Evolutionary conservation across 2,329 filamentous ascomycete species (phyloP), one percentile per base, ranked within the genome.

Genomic region (Periconia sp.): DNA sequence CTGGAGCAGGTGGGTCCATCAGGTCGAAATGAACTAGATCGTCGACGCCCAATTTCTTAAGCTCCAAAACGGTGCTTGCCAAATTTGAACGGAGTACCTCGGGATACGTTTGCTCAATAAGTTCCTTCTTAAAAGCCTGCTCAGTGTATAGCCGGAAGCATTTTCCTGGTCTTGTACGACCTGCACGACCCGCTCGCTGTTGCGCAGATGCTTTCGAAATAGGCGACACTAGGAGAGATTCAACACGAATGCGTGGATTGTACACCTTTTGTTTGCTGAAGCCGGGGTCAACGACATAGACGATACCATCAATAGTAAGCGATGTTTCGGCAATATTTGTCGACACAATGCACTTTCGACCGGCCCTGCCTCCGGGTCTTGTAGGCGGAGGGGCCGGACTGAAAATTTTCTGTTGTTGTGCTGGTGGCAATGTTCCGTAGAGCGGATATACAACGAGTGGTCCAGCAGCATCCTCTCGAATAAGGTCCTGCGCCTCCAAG

Each of bases 211-310:
- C 94, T 71, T 96, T 97, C 46, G 92, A 97, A 57, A 99, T 97
- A 16, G 94, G 92, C 3, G 94, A 96, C 4, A 99, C 92, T n/a
- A 99, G 79, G 6, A 99, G 81, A 1, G 94, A 97, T 73, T 99
- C 94, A 53, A 99, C 92, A 70, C 94, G 86, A 59, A 96, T 95
- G 48, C 94, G 86, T 16, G 94, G 92, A 71, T 99, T 97, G 78
- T 97, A 99, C 51, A 97, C 94, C 74, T 97, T 99, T 66, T 99
- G 94, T 77, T 99, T 99, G 76, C 91, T 96, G 77, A 99, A 99
- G 24, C 94, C 94, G 2, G 94, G 92, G 64, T 99, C 94, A n/a
- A 99, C 92, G 23, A 99, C 94, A 65, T 96, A 99, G 24, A 99
- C 94, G 52, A 99, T 99, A 68, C 94, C 94, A 66, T 99, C 94